A percentile compares a stretch with the other conserved stretches of the same genome.
Conservation (phyloP, 1,284 basidiomycete genomes). For the Vanrija sp. region DNA sequence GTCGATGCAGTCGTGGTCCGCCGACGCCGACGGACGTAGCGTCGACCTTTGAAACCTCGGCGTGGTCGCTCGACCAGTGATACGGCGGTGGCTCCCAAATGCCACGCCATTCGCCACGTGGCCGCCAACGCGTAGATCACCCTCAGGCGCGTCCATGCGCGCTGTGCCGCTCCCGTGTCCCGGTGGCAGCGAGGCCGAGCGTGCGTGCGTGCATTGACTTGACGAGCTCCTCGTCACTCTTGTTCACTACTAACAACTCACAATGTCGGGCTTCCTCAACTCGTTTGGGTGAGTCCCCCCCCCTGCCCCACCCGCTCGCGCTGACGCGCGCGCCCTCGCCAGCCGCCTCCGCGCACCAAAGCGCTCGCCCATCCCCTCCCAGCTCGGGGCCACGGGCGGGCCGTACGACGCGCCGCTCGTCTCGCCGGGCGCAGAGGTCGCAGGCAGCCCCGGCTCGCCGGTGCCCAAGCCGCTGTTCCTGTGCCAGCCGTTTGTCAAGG, state of each 20-base stretch:
- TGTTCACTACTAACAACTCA: neutral
- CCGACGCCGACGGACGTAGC: too few relatives aligned
- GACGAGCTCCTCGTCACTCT: neutral
- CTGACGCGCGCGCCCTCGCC: conserved; percentile 2
- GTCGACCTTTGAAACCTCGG: neutral
- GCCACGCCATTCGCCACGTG: neutral
- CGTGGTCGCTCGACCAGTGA: neutral
- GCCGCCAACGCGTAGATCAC: neutral
- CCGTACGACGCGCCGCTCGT: conserved; percentile 38
- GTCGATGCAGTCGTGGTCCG: neutral
- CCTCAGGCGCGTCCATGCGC: neutral
- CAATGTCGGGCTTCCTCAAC: conserved; percentile 46
- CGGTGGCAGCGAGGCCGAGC: too few relatives aligned
- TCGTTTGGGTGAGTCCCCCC: conserved; percentile 39
- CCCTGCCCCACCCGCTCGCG: neutral
- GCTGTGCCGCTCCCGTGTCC: too few relatives aligned
- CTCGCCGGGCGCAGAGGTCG: conserved; percentile 35
- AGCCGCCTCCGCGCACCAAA: conserved; percentile 48
- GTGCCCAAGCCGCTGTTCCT: conserved; percentile 66
- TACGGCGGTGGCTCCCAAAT: neutral
- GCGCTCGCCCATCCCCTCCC: conserved; percentile 32
- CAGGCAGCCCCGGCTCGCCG: conserved; percentile 11
- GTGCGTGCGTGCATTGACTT: too few relatives aligned
- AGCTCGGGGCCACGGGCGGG: conserved; percentile 19
- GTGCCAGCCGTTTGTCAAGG: conserved; percentile 93